Percentiles rank a stretch among this genome's conserved stretches.
These are phyloP conservation scores for Discostella stelligera DNA, from an alignment of 352 stramenopile genomes.

Conservation along the genomic window DNA sequence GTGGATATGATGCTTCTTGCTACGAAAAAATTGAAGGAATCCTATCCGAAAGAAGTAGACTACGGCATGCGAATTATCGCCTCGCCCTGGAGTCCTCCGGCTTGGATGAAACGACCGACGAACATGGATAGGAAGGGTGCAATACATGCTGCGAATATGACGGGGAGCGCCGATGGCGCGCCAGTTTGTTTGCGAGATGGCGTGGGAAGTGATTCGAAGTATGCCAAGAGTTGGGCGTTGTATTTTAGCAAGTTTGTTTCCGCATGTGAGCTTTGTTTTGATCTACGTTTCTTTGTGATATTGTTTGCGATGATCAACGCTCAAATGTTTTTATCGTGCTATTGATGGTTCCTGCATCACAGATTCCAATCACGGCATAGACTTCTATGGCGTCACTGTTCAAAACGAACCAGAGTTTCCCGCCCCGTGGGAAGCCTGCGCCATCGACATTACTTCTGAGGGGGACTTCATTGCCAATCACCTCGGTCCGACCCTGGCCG, in stretches of 20 bases:
- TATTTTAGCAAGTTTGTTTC: constrained; percentile 78
- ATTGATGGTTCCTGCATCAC: neutral
- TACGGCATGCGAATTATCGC: constrained; percentile 62
- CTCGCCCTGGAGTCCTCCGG: constrained; percentile 71
- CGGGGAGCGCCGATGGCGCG: constrained; percentile 29
- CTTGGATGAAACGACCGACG: constrained; percentile 76
- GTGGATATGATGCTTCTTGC: constrained; percentile 73
- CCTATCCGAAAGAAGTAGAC: constrained; percentile 28
- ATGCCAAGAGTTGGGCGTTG: constrained; percentile 71
- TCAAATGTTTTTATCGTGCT: neutral
- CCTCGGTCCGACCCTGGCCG: constrained; percentile 60
- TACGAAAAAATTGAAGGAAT: constrained; percentile 28
- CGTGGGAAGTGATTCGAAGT: constrained; percentile 50
- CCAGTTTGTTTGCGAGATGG: constrained; percentile 66
- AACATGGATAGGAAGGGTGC: constrained; percentile 23
- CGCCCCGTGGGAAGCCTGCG: constrained; percentile 80
- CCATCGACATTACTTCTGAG: constrained; percentile 57
- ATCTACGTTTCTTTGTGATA: neutral
- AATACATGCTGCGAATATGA: constrained; percentile 63
- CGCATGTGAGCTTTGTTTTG: constrained; percentile 46
- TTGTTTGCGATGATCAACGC: neutral
- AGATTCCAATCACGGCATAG: constrained; percentile 63
- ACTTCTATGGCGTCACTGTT: constrained; percentile 68
- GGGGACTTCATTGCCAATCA: constrained; percentile 76
- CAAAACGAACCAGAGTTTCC: constrained; percentile 84